These are phyloP conservation scores for Penicillium sp. DNA, from an alignment of 2,329 filamentous ascomycete genomes.

Conservation along the genomic window DNA sequence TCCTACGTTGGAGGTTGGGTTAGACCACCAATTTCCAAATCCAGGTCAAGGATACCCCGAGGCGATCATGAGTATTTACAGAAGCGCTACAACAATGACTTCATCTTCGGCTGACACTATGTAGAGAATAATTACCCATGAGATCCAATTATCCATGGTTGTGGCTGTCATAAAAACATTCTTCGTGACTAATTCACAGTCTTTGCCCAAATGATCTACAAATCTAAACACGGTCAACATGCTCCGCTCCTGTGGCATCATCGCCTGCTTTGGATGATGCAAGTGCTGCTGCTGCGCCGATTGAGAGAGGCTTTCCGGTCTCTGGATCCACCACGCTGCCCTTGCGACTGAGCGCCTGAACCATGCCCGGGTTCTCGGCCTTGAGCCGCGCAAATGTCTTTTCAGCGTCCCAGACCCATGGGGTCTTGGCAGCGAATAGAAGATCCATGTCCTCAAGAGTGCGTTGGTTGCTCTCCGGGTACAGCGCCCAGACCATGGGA, in stretches of 20 bases:
- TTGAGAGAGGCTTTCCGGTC: constrained; percentile 23
- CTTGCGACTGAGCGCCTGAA: constrained; percentile 40
- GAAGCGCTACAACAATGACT: no score
- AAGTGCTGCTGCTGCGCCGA: constrained; percentile 2
- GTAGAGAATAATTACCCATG: neutral
- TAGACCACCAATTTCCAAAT: no score
- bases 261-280: constrained; percentile 7
- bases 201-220: neutral
- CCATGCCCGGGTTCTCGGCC: constrained; percentile 58
- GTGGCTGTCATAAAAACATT: neutral
- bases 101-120: neutral
- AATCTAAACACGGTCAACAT: constrained; percentile 18
- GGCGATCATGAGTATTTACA: no score
- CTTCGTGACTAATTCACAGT: constrained; percentile 1
- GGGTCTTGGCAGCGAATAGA: constrained; percentile 66
- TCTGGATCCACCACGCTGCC: constrained; percentile 36
- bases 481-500: constrained; percentile 71
- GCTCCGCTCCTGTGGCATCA: constrained; percentile 12
- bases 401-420: constrained; percentile 73
- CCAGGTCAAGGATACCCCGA: no score
- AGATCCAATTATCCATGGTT: neutral
- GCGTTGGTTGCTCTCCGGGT: constrained; percentile 72
- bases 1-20: no score
- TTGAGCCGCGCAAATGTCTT: constrained; percentile 63
- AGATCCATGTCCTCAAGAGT: constrained; percentile 76